Conservation (phyloP, 345 rosid genomes). For the Cardamine occulta region DNA sequence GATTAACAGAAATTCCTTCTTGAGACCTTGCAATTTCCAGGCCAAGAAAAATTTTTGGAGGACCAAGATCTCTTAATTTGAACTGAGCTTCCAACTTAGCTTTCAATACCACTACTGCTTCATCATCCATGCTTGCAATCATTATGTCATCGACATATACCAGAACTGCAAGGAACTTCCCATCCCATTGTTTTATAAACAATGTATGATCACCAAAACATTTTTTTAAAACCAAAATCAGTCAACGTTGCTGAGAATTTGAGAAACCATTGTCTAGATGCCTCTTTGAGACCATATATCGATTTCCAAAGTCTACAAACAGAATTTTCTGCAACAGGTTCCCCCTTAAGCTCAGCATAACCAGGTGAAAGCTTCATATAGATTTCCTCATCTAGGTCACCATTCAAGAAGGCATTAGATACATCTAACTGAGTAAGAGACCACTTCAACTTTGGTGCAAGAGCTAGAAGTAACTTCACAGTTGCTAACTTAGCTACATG, state of each 20-base stretch:
- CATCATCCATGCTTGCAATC: neutral
- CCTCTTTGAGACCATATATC: neutral
- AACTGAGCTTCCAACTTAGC: neutral
- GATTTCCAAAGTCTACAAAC: neutral
- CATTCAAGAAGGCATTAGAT: neutral
- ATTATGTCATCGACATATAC: neutral
- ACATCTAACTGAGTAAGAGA: neutral
- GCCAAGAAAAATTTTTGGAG: neutral
- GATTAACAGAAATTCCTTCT: neutral
- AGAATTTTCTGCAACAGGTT: accelerated
- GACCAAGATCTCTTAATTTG: neutral
- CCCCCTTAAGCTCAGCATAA: neutral
- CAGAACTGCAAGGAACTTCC: neutral
- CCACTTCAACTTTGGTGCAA: neutral
- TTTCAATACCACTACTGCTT: neutral
- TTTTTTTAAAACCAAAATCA: neutral
- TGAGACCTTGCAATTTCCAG: neutral
- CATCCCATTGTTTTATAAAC: neutral
- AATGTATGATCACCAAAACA: neutral
- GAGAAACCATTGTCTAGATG: neutral
- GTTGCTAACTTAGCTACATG: neutral
- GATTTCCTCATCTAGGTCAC: neutral
- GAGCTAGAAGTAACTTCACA: neutral
- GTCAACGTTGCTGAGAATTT: neutral
- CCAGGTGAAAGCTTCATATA: neutral